Conservation (phyloP, 352 stramenopile species). For the Phytophthora sp. region DNA sequence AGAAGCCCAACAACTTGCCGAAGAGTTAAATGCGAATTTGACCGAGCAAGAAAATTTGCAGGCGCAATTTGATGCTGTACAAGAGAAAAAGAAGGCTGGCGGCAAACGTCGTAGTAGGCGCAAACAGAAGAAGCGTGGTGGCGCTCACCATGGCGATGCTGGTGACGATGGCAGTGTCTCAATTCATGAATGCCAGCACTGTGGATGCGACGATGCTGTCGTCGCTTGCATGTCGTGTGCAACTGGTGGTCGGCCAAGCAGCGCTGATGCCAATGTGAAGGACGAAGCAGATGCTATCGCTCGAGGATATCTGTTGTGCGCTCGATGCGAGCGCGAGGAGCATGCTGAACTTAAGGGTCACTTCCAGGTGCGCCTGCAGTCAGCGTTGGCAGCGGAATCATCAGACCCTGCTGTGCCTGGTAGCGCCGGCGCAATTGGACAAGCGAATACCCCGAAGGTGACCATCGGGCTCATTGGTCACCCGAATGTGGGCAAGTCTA, state of each 20-base stretch:
- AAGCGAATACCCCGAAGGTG: conserved; percentile 60
- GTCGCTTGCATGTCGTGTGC: conserved; percentile 73
- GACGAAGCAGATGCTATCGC: conserved; percentile 57
- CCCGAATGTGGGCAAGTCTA: conserved; percentile 90
- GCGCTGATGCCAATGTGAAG: conserved; percentile 42
- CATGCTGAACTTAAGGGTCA: conserved; percentile 69
- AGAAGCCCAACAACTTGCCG: conserved; percentile 61
- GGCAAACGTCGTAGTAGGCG: conserved; percentile 53
- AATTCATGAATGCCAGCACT: conserved; percentile 70
- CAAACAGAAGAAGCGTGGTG: conserved; percentile 65
- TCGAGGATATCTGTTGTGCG: conserved; percentile 71
- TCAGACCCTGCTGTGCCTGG: conserved; percentile 30
- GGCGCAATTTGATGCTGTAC: conserved; percentile 28
- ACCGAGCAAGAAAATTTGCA: conserved; percentile 45
- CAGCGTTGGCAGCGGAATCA: conserved; percentile 27
- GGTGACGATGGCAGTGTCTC: conserved; percentile 2
- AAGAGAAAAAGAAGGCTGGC: conserved; percentile 47
- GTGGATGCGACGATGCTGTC: conserved; percentile 65
- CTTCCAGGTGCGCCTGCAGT: conserved; percentile 54
- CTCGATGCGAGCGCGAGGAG: conserved; percentile 74
- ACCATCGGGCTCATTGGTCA: conserved; percentile 90
- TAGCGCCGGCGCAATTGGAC: conserved; percentile 28
- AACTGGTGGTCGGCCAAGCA: conserved; percentile 25
- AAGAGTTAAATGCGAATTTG: conserved; percentile 61
- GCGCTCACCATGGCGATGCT: conserved; percentile 11